Conservation (phyloP, 345 rosid genomes). For the Linum usitatissimum region DNA sequence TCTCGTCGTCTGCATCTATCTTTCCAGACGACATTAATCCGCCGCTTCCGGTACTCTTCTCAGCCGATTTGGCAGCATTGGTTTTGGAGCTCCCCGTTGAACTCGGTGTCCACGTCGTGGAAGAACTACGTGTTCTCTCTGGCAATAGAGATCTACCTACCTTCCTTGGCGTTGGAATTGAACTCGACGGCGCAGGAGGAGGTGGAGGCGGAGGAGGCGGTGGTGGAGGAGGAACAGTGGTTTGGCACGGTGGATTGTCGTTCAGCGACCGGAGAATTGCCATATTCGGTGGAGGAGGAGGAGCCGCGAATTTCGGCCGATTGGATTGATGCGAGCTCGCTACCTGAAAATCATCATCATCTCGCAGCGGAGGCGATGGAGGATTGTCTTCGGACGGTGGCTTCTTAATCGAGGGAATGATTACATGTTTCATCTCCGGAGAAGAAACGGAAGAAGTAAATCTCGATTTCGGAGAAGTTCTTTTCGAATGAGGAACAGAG, state of each 20-base stretch:
- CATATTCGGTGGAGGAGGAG: conserved; percentile 85
- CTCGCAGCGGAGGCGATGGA: conserved; percentile 18
- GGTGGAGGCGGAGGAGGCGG: conserved; percentile 50
- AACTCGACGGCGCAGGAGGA: conserved; percentile 28
- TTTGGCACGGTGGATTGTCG: conserved; percentile 28
- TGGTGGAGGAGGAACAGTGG: conserved; percentile 31
- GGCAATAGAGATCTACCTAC: conserved; percentile 21
- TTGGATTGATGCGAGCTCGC: conserved; percentile 20
- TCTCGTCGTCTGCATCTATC: background rate
- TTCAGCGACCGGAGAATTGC: conserved; percentile 60
- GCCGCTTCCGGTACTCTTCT: conserved; percentile 14
- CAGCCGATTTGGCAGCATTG: conserved; percentile 17
- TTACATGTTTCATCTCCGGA: conserved; percentile 86
- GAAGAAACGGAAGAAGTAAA: conserved; percentile 36
- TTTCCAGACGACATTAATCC: conserved; percentile 17
- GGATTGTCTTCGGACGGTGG: conserved; percentile 11
- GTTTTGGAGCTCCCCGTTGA: conserved; percentile 3
- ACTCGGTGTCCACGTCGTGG: conserved; percentile 30
- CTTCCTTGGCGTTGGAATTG: conserved; percentile 24
- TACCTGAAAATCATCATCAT: conserved; percentile 10
- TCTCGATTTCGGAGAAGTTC: conserved; percentile 74
- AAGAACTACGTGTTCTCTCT: conserved; percentile 15
- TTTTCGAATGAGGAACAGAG: conserved; percentile 57
- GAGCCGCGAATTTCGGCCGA: conserved; percentile 58
- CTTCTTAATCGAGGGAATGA: conserved; percentile 66